Percentiles rank a stretch among this genome's conserved stretches.
phyloP scores from a whole-genome alignment of 2,329 filamentous ascomycete species.

The Ophiostoma angusticollis region DNA sequence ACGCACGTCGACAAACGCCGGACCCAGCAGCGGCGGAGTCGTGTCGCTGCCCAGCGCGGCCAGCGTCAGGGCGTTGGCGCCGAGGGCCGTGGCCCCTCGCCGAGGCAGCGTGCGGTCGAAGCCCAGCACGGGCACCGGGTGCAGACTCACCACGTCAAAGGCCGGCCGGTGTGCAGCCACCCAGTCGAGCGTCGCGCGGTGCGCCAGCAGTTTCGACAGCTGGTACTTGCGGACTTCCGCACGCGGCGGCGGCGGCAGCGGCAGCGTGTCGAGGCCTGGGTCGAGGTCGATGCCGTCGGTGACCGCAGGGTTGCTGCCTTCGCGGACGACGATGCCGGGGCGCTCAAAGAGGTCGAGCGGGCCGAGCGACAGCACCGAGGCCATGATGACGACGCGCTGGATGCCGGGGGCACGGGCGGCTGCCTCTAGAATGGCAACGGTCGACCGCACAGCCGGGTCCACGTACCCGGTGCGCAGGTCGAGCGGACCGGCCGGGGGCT shows the following conservation, averaged over 20 bases:
- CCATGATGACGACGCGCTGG: constrained; percentile 3
- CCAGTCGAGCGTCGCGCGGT: constrained; percentile 9
- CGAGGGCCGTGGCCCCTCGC: constrained; percentile 1
- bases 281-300: neutral
- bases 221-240: constrained; percentile 19
- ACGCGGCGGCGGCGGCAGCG: constrained; percentile 17
- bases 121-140: constrained; percentile 10
- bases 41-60: neutral
- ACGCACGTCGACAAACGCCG: constrained; percentile 9
- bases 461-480: constrained; percentile 12
- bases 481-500: neutral
- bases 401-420: neutral
- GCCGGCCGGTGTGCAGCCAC: constrained; percentile 2
- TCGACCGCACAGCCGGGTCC: constrained; percentile 17
- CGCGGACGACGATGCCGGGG: neutral
- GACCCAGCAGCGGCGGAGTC: constrained; percentile 1
- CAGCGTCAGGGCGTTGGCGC: neutral
- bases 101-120: constrained; percentile 1
- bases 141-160: constrained; percentile 8
- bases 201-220: constrained; percentile 15
- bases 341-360: neutral
- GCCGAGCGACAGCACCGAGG: constrained; percentile 1
- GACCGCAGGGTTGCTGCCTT: neutral
- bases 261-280: neutral
- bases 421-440: constrained; percentile 8